Percentiles rank a stretch among this genome's conserved stretches.
These are phyloP conservation scores for Fraxinus baroniana DNA, from an alignment of 305 asterid species.

Conservation along the genomic window DNA sequence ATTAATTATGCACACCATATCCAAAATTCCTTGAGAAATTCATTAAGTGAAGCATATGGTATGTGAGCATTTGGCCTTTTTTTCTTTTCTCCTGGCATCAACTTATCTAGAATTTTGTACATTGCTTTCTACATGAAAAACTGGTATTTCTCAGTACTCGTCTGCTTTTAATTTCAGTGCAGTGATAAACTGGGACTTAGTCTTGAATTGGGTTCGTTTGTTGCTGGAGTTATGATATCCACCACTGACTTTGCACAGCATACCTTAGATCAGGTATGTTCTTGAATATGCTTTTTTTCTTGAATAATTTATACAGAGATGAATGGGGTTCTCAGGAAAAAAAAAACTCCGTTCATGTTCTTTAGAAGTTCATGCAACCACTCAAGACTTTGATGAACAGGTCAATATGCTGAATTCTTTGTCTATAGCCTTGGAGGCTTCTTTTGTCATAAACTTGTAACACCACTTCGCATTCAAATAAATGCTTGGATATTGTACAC, in stretches of 20 bases:
- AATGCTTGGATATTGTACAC: neutral
- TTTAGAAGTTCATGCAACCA: neutral
- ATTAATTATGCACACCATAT: neutral
- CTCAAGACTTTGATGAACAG: neutral
- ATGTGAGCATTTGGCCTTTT: slow-evolving; percentile 1
- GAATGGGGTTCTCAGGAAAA: neutral
- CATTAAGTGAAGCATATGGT: neutral
- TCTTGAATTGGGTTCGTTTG: slow-evolving; percentile 92
- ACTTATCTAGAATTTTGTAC: neutral
- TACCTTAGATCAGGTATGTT: slow-evolving; percentile 75
- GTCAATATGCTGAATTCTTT: slow-evolving; percentile 11
- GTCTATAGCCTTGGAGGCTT: slow-evolving; percentile 5
- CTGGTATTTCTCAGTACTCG: slow-evolving; percentile 11
- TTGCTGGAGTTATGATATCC: slow-evolving; percentile 92
- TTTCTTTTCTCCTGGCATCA: slow-evolving; percentile 1
- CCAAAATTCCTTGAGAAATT: neutral
- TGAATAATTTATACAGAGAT: slow-evolving; percentile 11
- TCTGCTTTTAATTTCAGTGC: slow-evolving; percentile 59
- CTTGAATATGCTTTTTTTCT: neutral
- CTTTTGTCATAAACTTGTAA: neutral
- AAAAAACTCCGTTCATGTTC: slow-evolving; percentile 7
- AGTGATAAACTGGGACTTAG: slow-evolving; percentile 95
- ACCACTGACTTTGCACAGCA: slow-evolving; percentile 81
- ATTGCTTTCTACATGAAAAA: slow-evolving; percentile 4
- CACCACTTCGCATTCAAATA: neutral